Evolutionary conservation across 2,329 filamentous ascomycete genomes (phyloP).

Genomic region (Colletotrichum lupini): DNA sequence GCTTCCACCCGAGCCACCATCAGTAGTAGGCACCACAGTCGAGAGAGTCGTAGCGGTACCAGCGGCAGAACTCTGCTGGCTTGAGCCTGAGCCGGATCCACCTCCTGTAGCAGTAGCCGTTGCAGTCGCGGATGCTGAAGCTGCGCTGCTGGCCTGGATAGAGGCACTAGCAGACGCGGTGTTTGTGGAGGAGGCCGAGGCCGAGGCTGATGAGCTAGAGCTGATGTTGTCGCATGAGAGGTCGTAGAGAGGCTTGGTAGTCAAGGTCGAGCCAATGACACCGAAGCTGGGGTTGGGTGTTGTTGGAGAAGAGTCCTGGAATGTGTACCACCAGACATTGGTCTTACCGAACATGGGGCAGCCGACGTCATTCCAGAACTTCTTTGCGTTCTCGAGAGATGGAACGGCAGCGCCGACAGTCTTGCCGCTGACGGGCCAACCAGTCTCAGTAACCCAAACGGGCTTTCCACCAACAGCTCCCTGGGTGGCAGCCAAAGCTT

Average conservation of each 20-base stretch:
- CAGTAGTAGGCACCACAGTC: conserved; percentile 36
- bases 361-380: conserved; percentile 83
- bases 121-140: conserved; percentile 21
- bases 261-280: conserved; percentile 67
- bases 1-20: conserved; percentile 1
- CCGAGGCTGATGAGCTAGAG: conserved; percentile 23
- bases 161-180: conserved; percentile 31
- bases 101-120: conserved; percentile 27
- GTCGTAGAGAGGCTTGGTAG: conserved; percentile 69
- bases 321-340: conserved; percentile 82
- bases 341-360: conserved; percentile 74
- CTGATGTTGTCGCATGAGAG: conserved; percentile 64
- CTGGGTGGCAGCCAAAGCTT: conserved; percentile 70
- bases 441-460: conserved; percentile 90
- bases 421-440: conserved; percentile 82
- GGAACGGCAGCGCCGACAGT: conserved; percentile 71
- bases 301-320: conserved; percentile 72
- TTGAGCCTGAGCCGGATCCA: conserved; percentile 29
- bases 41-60: conserved; percentile 30
- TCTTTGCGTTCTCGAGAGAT: conserved; percentile 74
- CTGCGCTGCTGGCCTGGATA: conserved; percentile 26
- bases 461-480: conserved; percentile 72
- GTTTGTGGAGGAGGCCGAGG: conserved; percentile 37
- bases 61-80: conserved; percentile 28
- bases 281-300: conserved; percentile 78